Evolutionary conservation across 352 stramenopile genomes (phyloP), one percentile per base, ranked within the genome.

Genomic region (Phytophthora hybrid): DNA sequence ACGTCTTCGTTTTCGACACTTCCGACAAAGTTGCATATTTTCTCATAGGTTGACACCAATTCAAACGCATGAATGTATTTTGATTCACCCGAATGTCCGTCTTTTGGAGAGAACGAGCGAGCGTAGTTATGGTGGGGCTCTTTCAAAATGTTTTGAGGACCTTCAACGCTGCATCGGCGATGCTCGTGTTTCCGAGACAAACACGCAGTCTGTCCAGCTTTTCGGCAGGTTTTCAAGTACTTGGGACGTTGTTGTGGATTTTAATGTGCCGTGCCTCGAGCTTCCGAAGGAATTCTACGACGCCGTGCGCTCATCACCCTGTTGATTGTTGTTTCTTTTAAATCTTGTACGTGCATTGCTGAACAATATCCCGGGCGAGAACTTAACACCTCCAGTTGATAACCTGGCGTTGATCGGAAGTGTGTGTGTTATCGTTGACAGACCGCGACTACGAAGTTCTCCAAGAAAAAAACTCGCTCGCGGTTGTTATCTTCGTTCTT

Each of bases 271-370:
- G 7, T 93, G 86, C 39, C 77, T 93, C n/a, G 71, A 78, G 19
- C 81, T 93, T 1, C 84, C 86, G 1, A 72, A 74, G 37, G 81
- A 93, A 55, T 92, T 92, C 61, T 93, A 88, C 51, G 82, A 89
- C 49, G 67, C 76, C 60, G 86, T 93, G 73, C n/a, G n/a, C n/a
- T n/a, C n/a, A n/a, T n/a, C n/a, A n/a, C n/a, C n/a, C n/a, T 11
- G 60, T 29, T n/a, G n/a, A n/a, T n/a, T n/a, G n/a, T n/a, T n/a
- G n/a, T n/a, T n/a, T n/a, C n/a, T n/a, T n/a, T n/a, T n/a, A n/a
- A n/a, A n/a, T n/a, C n/a, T n/a, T n/a, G n/a, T n/a, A n/a, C n/a
- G n/a, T n/a, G n/a, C n/a, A n/a, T n/a, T n/a, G n/a, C n/a, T n/a
- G n/a, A n/a, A n/a, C n/a, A n/a, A n/a, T n/a, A n/a, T n/a, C n/a